phyloP scores from a whole-genome alignment of 2,329 filamentous ascomycete species.

The Nemania bipapillata region DNA sequence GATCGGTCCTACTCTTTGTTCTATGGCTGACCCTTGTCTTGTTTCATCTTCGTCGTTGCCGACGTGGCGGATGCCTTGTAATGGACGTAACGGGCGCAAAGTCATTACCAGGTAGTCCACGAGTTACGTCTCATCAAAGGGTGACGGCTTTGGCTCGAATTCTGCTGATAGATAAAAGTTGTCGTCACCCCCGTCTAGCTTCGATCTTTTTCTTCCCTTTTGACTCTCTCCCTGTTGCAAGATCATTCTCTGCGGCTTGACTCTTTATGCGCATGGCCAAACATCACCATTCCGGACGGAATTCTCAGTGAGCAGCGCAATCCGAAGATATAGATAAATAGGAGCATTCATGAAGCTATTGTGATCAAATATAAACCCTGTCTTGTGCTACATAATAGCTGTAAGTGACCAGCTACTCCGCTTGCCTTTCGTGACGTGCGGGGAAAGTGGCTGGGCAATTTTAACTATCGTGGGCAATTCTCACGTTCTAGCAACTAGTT shows the following conservation, averaged over 20 bases:
- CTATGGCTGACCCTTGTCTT: not conserved
- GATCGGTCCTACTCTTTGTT: slow-evolving; percentile 15
- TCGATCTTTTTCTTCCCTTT: slow-evolving; percentile 18
- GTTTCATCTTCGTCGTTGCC: slow-evolving; percentile 10
- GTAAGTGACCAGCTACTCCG: not conserved
- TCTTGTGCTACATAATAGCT: not conserved
- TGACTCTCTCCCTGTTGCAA: slow-evolving; percentile 2
- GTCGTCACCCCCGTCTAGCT: not conserved
- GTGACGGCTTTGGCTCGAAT: not conserved
- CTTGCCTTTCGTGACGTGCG: not conserved
- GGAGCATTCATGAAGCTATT: not conserved
- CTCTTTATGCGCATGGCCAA: not conserved
- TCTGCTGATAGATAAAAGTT: not conserved
- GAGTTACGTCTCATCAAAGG: not conserved
- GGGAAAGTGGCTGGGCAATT: not conserved
- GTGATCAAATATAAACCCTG: slow-evolving; percentile 2
- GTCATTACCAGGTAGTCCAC: slow-evolving; percentile 39
- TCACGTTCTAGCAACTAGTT: not conserved
- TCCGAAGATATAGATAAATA: not conserved
- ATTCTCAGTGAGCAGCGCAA: not conserved
- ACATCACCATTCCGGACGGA: not conserved
- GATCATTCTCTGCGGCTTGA: slow-evolving; percentile 16
- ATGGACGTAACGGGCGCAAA: slow-evolving; percentile 45
- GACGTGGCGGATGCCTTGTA: slow-evolving; percentile 35
- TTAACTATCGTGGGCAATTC: not conserved